Conservation (phyloP, 2,329 filamentous ascomycete species). For the Trichoderma endophyticum region DNA sequence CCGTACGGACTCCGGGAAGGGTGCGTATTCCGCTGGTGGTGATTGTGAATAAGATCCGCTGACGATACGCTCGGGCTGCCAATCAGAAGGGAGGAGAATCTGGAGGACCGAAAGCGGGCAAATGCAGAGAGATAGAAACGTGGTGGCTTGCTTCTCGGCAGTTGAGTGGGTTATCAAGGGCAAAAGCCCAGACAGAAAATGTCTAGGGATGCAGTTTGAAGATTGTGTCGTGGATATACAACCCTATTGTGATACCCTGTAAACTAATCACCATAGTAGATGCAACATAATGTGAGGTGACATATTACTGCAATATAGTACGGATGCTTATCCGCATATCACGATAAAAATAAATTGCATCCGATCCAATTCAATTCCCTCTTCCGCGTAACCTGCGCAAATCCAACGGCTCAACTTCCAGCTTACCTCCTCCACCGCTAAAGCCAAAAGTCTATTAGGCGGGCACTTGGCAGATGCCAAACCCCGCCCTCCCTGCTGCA, state of each 20-base stretch:
- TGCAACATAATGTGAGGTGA: neutral
- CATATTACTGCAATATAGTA: neutral
- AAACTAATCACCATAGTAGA: neutral
- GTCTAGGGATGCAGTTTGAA: neutral
- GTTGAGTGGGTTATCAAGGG: neutral
- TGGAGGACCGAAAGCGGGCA: neutral
- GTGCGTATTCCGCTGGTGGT: slow-evolving; percentile 1
- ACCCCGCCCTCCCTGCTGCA: neutral
- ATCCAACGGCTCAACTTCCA: neutral
- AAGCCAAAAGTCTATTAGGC: slow-evolving; percentile 6
- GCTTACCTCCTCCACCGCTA: neutral
- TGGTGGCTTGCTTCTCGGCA: neutral
- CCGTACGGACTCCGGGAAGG: neutral
- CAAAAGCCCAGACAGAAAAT: neutral
- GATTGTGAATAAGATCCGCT: neutral
- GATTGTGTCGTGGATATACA: neutral
- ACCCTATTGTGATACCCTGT: neutral
- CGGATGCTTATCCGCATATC: neutral
- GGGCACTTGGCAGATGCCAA: neutral
- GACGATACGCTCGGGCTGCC: neutral
- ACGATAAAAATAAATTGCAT: neutral
- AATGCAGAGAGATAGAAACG: neutral
- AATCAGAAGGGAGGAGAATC: neutral
- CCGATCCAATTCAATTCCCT: neutral
- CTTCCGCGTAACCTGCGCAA: neutral